Evolutionary conservation across 1,284 basidiomycete genomes (phyloP).

Genomic region (Heliocybe sulcata): DNA sequence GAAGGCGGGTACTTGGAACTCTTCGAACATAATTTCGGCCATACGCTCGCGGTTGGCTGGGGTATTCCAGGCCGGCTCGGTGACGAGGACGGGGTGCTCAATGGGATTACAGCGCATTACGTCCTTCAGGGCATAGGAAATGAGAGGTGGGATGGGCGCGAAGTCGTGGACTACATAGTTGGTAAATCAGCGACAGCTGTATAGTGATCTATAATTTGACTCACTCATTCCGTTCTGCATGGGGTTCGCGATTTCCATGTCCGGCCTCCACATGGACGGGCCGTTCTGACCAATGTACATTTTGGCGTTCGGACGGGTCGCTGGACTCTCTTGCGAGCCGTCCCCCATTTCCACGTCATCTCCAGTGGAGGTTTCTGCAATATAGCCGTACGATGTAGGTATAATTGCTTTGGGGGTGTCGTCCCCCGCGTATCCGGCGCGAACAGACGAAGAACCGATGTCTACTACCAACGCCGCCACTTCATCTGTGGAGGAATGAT

Average conservation of each 20-base stretch:
- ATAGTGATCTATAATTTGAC: constrained; percentile 21
- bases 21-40: constrained; percentile 97
- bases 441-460: constrained; percentile 84
- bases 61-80: constrained; percentile 96
- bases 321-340: constrained; percentile 10
- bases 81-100: constrained; percentile 90
- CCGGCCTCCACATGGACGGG: constrained; percentile 86
- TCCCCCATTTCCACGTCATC: constrained; percentile 55
- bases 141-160: constrained; percentile 64
- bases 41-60: constrained; percentile 84
- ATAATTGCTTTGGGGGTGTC: constrained; percentile 92
- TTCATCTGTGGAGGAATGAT: constrained; percentile 54
- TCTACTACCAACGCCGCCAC: constrained; percentile 95
- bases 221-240: constrained; percentile 81
- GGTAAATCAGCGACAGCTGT: constrained; percentile 6
- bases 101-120: constrained; percentile 67
- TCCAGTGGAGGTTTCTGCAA: constrained; percentile 29
- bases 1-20: constrained; percentile 91
- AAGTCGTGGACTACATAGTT: constrained; percentile 66
- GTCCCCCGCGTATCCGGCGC: constrained; percentile 96
- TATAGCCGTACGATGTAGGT: constrained; percentile 86
- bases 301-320: constrained; percentile 36
- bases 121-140: constrained; percentile 71
- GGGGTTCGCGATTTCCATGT: constrained; percentile 84
- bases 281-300: constrained; percentile 88